Evolutionary conservation across 768 basidiomycete genomes (phyloP), one percentile per base, ranked within the genome.

Genomic region (Tubosaeta sp.): DNA sequence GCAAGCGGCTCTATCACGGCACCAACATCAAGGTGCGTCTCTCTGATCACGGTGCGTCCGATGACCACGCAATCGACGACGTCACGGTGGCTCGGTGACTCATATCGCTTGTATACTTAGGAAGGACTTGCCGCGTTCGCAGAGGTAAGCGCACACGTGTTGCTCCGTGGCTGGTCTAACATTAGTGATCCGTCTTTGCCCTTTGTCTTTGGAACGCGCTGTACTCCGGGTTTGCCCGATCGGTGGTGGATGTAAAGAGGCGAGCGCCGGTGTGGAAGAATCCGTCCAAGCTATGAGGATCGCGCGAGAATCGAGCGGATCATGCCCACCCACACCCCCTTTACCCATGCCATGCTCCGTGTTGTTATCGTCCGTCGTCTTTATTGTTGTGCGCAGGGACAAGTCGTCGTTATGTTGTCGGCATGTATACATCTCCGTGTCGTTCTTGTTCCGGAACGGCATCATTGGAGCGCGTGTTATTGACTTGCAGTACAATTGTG

Each of bases 41-140:
- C 32, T 22, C 10, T 50, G 43, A 34, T 31, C 42, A 12, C 6
- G 37, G 14, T 38, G 17, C 17, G n/a, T 38, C 31, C 17, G 55
- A 50, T 51, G 33, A 43, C 43, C n/a, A 22, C 17, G 44, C 8
- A 47, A 27, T 43, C 43, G 4, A 17, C 27, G 26, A 48, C 33
- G 5, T 57, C 53, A 51, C 48, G 8, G 19, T 12, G 22, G 12
- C 39, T 44, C n/a, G 43, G n/a, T 44, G 60, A 56, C 58, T 65
- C 51, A 52, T 56, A 47, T 53, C 48, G 44, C 45, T 52, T 46
- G 62, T 54, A 13, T 55, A 29, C 29, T 29, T 29, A 86, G 85
- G 86, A 88, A 72, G 88, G 88, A 3, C 66, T 90, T 34, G 71
- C 72, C 56, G 88, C 88, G 5, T 90, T 89, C 63, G 59, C 71